These are phyloP conservation scores for Fraxinus latifolia DNA, from an alignment of 305 asterid genomes.

Conservation along the genomic window DNA sequence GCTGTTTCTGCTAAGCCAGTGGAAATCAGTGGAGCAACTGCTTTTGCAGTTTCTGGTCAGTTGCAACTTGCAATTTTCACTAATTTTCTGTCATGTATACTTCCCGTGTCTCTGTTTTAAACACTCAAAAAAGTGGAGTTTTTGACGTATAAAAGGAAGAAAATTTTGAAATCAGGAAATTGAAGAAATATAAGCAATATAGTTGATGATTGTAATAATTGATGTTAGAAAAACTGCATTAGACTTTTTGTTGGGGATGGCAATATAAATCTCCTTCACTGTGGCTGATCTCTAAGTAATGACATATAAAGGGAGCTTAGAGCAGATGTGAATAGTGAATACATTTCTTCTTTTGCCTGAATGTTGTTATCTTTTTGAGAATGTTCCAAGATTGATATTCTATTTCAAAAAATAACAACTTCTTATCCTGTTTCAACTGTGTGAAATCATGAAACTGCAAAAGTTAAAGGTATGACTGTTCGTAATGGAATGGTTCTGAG, in stretches of 20 bases:
- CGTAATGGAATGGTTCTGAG: not conserved
- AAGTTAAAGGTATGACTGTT: not conserved
- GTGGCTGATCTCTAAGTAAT: not conserved
- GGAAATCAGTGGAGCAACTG: slow-evolving; percentile 63
- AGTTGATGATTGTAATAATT: not conserved
- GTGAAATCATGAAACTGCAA: not conserved
- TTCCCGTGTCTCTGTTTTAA: not conserved
- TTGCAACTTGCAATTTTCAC: not conserved
- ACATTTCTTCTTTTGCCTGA: not conserved
- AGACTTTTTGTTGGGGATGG: not conserved
- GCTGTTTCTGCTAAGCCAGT: slow-evolving; percentile 62
- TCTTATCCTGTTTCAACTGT: not conserved
- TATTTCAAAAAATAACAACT: not conserved
- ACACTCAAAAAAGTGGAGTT: not conserved
- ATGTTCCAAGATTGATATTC: not conserved
- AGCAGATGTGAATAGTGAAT: not conserved
- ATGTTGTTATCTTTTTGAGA: not conserved
- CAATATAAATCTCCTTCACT: not conserved
- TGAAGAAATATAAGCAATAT: not conserved
- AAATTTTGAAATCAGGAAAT: not conserved
- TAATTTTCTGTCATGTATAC: not conserved
- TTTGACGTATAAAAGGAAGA: not conserved
- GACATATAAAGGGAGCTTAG: not conserved
- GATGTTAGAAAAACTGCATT: not conserved
- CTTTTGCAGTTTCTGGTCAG: slow-evolving; percentile 84